phyloP scores from a whole-genome alignment of 257 asterid genomes.

The Penstemon eatonii region DNA sequence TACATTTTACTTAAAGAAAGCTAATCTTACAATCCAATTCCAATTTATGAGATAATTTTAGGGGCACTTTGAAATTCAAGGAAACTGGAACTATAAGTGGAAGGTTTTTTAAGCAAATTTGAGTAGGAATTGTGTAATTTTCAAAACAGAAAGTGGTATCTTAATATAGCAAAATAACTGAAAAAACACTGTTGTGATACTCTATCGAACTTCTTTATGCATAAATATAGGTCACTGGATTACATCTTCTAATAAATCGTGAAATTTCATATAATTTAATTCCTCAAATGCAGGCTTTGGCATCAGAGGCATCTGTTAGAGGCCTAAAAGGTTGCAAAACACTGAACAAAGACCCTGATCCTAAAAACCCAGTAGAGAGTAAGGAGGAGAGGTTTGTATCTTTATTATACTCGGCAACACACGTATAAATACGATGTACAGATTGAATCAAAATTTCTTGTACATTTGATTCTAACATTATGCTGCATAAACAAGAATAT shows the following conservation, averaged over 20 bases:
- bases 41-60: not conserved
- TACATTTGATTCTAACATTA: slow-evolving; percentile 2
- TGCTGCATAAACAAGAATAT: not conserved
- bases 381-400: slow-evolving; percentile 77
- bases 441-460: not conserved
- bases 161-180: too few relatives aligned
- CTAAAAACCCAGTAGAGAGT: slow-evolving; percentile 81
- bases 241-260: slow-evolving; percentile 9
- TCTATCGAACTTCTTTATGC: not conserved
- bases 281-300: slow-evolving; percentile 69
- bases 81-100: not conserved
- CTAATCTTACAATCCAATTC: not conserved
- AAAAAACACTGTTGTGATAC: not conserved
- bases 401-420: not conserved
- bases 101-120: not conserved
- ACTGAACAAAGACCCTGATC: slow-evolving; percentile 92
- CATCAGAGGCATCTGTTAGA: slow-evolving; percentile 70
- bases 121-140: not conserved
- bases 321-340: slow-evolving; percentile 91
- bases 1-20: not conserved
- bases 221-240: not conserved
- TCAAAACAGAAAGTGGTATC: not conserved
- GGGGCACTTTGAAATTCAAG: slow-evolving; percentile 12
- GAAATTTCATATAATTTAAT: not conserved
- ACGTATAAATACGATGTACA: not conserved